phyloP scores from a whole-genome alignment of 495 filamentous ascomycete species.

The Aspergillus saccharolyticus region DNA sequence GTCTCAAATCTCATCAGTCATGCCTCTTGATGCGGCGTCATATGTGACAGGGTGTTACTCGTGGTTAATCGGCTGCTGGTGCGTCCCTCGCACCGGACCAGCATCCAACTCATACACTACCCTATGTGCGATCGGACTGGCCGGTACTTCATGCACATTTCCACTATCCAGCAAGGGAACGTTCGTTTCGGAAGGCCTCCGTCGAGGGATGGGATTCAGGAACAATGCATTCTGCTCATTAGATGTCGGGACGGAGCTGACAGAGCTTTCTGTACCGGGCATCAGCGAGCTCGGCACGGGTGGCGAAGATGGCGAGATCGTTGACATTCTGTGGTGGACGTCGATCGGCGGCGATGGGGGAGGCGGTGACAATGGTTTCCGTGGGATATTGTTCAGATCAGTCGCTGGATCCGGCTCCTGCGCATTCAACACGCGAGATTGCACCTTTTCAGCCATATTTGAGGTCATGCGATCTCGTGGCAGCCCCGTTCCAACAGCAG shows the following conservation, averaged over 20 bases:
- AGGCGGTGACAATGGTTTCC: neutral
- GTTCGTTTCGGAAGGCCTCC: constrained; percentile 14
- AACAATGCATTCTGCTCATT: constrained; percentile 9
- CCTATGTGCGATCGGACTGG: neutral
- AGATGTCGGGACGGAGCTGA: neutral
- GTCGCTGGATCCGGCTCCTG: neutral
- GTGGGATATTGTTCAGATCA: neutral
- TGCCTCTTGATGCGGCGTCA: neutral
- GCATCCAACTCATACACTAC: constrained; percentile 21
- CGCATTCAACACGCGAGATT: constrained; percentile 1
- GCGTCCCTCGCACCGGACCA: constrained; percentile 15
- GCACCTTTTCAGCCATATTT: neutral
- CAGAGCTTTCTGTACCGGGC: constrained; percentile 5
- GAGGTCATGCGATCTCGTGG: neutral
- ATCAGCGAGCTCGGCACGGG: constrained; percentile 5
- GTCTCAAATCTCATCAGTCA: constrained; percentile 3
- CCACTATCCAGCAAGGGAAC: constrained; percentile 23
- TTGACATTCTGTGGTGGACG: neutral
- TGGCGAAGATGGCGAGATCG: constrained; percentile 4
- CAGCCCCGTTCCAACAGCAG: neutral
- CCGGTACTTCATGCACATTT: constrained; percentile 19
- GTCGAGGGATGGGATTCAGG: constrained; percentile 3
- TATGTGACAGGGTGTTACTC: neutral
- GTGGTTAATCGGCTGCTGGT: constrained; percentile 19
- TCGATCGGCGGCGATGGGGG: neutral